Evolutionary conservation across 768 basidiomycete genomes (phyloP), one percentile per base, ranked within the genome.

Genomic region (Amanita subjunquillea): DNA sequence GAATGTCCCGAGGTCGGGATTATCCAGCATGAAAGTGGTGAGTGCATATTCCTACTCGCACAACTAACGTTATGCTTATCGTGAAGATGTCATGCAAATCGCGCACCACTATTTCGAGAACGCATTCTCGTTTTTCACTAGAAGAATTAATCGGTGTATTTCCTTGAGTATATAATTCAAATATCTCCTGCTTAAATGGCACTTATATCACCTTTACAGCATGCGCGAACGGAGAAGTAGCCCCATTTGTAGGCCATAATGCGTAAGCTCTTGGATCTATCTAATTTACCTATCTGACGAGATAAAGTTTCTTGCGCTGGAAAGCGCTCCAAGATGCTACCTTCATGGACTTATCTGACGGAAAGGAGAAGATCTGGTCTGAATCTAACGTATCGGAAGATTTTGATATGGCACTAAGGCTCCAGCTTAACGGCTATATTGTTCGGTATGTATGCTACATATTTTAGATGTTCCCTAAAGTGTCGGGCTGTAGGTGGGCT

Each of bases 41-140:
- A 1, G 69, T 65, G 22, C 38, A 64, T 65, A 22, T 22, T 57
- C 57, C 22, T 54, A 45, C 30, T 51, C 30, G 48, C 38, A 6
- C 30, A 29, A 25, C 17, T 6, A 23, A n/a, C 5, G 30, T 46
- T 27, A 30, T 17, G 7, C n/a, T 34, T 23, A 30, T 25, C 65
- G 17, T 25, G 13, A 15, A 63, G 85, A 87, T 60, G 88, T 91
- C 43, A 85, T 91, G 82, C 85, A 90, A 65, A 86, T 91, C 53
- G 87, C 79, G 0, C 72, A 83, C 62, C 86, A 91, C 64, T 93
- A 88, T 66, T 93, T 94, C 60, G 91, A 95, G 67, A 91, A 90
- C 59, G 87, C 85, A 59, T 81, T 92, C 56, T 78, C 89, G 12
- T 85, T 83, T 65, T 92, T 93, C 67, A 91, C 91, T 15, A 76